These are phyloP conservation scores for Heliocybe sulcata DNA, from an alignment of 1,284 basidiomycete species.

Conservation along the genomic window DNA sequence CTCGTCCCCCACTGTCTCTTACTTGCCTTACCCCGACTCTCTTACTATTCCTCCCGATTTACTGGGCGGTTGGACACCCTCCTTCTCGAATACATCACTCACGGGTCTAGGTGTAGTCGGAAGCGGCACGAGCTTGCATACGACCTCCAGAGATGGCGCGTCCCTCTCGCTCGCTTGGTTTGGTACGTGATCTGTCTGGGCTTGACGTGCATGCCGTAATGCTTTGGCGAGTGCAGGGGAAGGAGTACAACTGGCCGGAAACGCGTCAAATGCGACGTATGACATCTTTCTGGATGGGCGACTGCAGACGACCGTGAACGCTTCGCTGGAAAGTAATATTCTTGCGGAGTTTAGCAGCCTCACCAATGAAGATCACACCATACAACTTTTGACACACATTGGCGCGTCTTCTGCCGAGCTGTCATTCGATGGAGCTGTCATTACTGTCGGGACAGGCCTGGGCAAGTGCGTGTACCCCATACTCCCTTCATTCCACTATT, in stretches of 20 bases:
- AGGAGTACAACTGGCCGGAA: slow-evolving; percentile 45
- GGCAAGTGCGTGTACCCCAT: slow-evolving; percentile 21
- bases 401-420: slow-evolving; percentile 30
- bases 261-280: slow-evolving; percentile 34
- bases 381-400: slow-evolving; percentile 35
- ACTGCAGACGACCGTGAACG: slow-evolving; percentile 12
- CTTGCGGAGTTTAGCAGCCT: slow-evolving; percentile 38
- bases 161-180: slow-evolving; percentile 49
- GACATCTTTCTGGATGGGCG: slow-evolving; percentile 38
- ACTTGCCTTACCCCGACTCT: slow-evolving; percentile 52
- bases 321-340: slow-evolving; percentile 22
- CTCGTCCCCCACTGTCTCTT: slow-evolving; percentile 55
- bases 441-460: slow-evolving; percentile 25
- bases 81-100: slow-evolving; percentile 28
- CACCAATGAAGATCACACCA: slow-evolving; percentile 32
- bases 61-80: slow-evolving; percentile 59
- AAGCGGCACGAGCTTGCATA: slow-evolving; percentile 49
- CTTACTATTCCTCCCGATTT: slow-evolving; percentile 34
- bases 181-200: slow-evolving; percentile 34
- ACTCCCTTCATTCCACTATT: background rate
- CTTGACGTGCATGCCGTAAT: background rate
- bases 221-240: slow-evolving; percentile 32
- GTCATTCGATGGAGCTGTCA: slow-evolving; percentile 40
- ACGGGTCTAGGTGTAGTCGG: slow-evolving; percentile 31
- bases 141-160: slow-evolving; percentile 50